Evolutionary conservation across 2,329 filamentous ascomycete species (phyloP), one percentile per base, ranked within the genome.

Genomic region (Calonectria pteridis): DNA sequence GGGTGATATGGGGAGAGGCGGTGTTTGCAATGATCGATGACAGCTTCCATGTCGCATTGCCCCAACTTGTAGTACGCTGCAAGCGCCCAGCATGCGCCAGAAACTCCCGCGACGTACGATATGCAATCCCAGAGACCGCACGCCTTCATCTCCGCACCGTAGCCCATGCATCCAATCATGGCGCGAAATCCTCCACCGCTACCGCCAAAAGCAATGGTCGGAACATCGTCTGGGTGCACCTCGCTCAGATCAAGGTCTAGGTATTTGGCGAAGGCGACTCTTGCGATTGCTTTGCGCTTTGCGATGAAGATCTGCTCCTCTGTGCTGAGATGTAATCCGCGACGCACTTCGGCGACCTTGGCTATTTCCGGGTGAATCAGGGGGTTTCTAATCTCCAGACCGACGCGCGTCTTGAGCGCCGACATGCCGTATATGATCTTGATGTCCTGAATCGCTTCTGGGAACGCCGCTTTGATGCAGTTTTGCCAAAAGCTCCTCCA

Each of bases 101-200:
- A 73, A 10, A 73, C 71, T 14, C 71, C 71, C 5, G 71, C 71
- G 20, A 73, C 29, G 31, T 73, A 73, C 7, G 66, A 64, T 7
- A 69, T 29, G 59, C 71, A 69, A 26, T 73, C 71, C 71, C 71
- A 73, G 31, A 73, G 43, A 13, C 71, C 71, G 10, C 33, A 16
- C 35, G 16, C 37, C 37, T 65, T 69, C 65, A 73, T 69, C 20
- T 67, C 71, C 33, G 67, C 66, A 7, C 66, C 66, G 31, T 73
- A 73, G 9, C 65, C 71, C 23, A 73, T 37, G 23, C 58, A 66
- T 31, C 55, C 71, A 23, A 73, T 73, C 71, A 73, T 73, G 28
- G 71, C 71, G 11, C 71, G 66, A 40, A 73, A 73, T 18, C 71
- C 71, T 14, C 71, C 71, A 6, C 71, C 71, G 37, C 71, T 73